Conservation (phyloP, 805 yeast species). For the Wickerhamiella azymoides region DNA sequence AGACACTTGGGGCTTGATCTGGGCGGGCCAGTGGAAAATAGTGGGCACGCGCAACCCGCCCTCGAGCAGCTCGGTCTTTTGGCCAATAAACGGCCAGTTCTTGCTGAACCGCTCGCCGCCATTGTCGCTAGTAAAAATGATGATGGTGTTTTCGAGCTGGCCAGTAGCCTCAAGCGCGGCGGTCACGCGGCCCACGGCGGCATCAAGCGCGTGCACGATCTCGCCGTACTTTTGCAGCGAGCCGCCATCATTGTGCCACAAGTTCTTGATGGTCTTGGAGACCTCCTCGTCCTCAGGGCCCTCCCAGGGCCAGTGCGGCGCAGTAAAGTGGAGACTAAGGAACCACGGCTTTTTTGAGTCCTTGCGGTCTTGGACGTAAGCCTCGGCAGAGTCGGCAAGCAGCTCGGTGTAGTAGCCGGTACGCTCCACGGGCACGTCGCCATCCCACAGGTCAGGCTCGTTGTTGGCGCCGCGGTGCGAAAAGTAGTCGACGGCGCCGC, state of each 20-base stretch:
- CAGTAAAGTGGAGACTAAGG: constrained; percentile 42
- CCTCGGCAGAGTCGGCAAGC: constrained; percentile 23
- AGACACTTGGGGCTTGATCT: constrained; percentile 19
- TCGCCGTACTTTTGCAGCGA: constrained; percentile 43
- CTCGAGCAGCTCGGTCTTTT: constrained; percentile 44
- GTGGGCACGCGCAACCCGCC: constrained; percentile 49
- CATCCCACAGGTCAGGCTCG: constrained; percentile 14
- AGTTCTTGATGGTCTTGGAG: constrained; percentile 35
- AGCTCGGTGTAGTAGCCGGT: constrained; percentile 17
- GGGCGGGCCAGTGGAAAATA: constrained; percentile 33
- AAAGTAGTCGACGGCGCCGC: constrained; percentile 18
- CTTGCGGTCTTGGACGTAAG: constrained; percentile 30
- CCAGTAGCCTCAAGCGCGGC: constrained; percentile 30
- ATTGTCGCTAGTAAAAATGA: constrained; percentile 49
- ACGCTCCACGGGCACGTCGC: constrained; percentile 16
- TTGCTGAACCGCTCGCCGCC: constrained; percentile 53
- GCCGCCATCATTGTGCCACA: constrained; percentile 36
- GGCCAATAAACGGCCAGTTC: constrained; percentile 38
- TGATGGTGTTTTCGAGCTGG: constrained; percentile 40
- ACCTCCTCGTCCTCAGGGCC: constrained; percentile 35
- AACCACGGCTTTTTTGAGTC: constrained; percentile 36
- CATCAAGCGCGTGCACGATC: constrained; percentile 44
- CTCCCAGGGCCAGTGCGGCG: constrained; percentile 57
- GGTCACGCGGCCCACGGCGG: constrained; percentile 37
- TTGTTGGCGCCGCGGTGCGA: constrained; percentile 12